phyloP scores from a whole-genome alignment of 306 rosid genomes.

The Cicer arietinum region DNA sequence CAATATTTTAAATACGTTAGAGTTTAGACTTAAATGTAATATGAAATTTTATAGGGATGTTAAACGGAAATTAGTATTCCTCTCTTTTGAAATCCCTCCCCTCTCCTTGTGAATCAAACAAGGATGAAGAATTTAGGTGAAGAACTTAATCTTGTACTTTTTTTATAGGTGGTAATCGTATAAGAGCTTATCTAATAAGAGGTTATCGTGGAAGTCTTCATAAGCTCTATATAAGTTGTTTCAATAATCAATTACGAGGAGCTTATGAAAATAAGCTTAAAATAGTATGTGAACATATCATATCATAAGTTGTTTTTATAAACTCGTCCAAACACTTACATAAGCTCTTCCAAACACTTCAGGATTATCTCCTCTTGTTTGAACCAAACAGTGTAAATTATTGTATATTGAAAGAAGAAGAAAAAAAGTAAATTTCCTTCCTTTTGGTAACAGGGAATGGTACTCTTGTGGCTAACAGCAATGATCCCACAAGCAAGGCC shows the following conservation, averaged over 20 bases:
- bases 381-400: background rate
- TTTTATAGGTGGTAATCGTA: background rate
- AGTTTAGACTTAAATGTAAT: too few relatives aligned
- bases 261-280: background rate
- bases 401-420: background rate
- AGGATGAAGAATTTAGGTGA: background rate
- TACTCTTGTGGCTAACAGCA: conserved; percentile 30
- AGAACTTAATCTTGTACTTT: background rate
- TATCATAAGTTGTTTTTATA: background rate
- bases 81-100: background rate
- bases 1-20: too few relatives aligned
- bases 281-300: background rate
- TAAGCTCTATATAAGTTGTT: too few relatives aligned
- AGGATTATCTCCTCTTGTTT: background rate
- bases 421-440: background rate
- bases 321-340: background rate
- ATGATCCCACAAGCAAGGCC: conserved; percentile 31
- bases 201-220: background rate
- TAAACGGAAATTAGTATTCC: background rate
- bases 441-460: conserved; percentile 29
- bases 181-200: background rate
- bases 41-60: too few relatives aligned
- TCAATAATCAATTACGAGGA: background rate
- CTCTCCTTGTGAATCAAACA: background rate
- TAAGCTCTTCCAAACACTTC: background rate